Conservation (phyloP, 345 rosid species). For the Camelina laxa region DNA sequence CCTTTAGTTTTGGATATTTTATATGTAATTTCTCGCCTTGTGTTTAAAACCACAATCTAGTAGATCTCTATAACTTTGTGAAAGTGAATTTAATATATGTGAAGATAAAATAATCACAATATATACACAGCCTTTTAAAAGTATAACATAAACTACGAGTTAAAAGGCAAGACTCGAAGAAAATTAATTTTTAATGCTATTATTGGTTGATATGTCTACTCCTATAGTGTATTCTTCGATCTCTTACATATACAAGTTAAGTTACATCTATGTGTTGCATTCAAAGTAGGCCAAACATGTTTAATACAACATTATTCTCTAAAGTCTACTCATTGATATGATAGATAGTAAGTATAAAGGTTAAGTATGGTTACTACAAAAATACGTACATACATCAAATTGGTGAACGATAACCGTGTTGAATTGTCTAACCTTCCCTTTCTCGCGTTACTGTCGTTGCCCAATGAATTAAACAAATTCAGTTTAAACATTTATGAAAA, state of each 20-base stretch:
- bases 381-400: constrained; percentile 25
- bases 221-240: constrained; percentile 7
- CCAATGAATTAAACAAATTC: constrained; percentile 7
- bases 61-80: neutral
- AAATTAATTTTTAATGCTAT: too few relatives aligned
- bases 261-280: constrained; percentile 18
- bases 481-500: neutral
- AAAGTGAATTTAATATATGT: neutral
- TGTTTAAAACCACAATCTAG: neutral
- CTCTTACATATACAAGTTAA: neutral
- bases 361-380: constrained; percentile 11
- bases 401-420: constrained; percentile 33
- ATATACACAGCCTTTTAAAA: neutral
- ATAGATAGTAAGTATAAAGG: constrained; percentile 15
- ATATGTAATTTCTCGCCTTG: neutral
- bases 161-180: neutral
- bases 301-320: constrained; percentile 23
- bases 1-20: neutral
- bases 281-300: constrained; percentile 23
- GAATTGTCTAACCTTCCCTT: constrained; percentile 39
- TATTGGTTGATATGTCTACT: constrained; percentile 5
- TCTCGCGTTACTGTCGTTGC: constrained; percentile 30
- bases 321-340: constrained; percentile 25
- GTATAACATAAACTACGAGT: neutral
- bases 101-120: neutral